Percentiles rank a stretch among this genome's conserved stretches.
Evolutionary conservation across 768 basidiomycete species (phyloP).

Genomic region (Russula olivacea): DNA sequence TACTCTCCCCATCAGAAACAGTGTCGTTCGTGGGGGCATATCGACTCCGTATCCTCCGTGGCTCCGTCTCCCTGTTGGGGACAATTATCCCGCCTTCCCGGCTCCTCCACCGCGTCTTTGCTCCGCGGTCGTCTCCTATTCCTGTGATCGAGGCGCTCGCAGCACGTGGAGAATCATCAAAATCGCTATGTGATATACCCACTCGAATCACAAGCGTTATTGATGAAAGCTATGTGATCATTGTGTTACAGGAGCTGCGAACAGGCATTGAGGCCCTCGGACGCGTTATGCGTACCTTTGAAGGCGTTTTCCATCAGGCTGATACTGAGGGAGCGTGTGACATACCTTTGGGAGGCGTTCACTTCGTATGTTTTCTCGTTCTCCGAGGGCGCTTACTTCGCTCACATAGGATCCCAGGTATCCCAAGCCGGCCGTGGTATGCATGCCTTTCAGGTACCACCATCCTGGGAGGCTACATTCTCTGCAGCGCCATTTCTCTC

Average conservation of each 20-base stretch:
- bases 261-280: slow-evolving; percentile 67
- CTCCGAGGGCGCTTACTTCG: slow-evolving; percentile 15
- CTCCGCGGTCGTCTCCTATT: slow-evolving; percentile 74
- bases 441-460: slow-evolving; percentile 34
- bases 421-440: slow-evolving; percentile 30
- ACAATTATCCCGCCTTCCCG: slow-evolving; percentile 41
- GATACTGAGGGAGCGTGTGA: slow-evolving; percentile 37
- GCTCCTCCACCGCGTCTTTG: slow-evolving; percentile 51
- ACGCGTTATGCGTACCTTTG: slow-evolving; percentile 53
- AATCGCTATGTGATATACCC: slow-evolving; percentile 21
- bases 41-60: slow-evolving; percentile 54
- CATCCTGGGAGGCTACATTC: slow-evolving; percentile 35
- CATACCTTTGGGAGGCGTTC: slow-evolving; percentile 44
- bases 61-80: slow-evolving; percentile 55
- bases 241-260: slow-evolving; percentile 51
- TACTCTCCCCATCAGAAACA: slow-evolving; percentile 44
- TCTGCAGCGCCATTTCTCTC: not conserved
- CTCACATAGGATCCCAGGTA: slow-evolving; percentile 26
- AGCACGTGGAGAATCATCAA: slow-evolving; percentile 20
- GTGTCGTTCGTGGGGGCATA: slow-evolving; percentile 68
- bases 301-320: slow-evolving; percentile 54
- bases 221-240: slow-evolving; percentile 33
- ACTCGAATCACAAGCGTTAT: slow-evolving; percentile 17
- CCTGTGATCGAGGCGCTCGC: slow-evolving; percentile 42
- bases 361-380: slow-evolving; percentile 38